Evolutionary conservation across 139 green algal species (phyloP), one percentile per base, ranked within the genome.

Genomic region (Picochlorum sp.): DNA sequence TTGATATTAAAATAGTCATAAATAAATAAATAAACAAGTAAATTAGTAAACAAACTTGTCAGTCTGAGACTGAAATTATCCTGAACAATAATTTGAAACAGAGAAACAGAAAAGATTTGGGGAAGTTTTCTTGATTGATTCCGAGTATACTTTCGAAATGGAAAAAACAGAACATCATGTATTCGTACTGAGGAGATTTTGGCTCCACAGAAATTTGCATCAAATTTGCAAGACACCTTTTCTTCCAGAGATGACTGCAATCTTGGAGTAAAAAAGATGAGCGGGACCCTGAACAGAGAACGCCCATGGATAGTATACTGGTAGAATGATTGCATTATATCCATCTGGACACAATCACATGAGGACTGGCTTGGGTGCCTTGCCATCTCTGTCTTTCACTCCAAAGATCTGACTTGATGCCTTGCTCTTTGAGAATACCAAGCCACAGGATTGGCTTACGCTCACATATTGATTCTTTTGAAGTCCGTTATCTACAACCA

Each of bases 321-420:
- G 28, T 54, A 23, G 10, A 11, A 54, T 54, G 15, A 8, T 11
- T 23, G 47, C 1, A 54, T 18, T 10, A 23, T 23, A 54, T 18
- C 16, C 47, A n/a, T 8, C 11, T 18, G 11, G 18, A 18, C 11
- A 54, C 47, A 54, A 18, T 54, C 47, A 54, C 47, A 54, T 20
- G 18, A 54, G 18, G 6, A 54, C 16, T 51, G 45, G 45, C 45
- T 51, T 54, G 15, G 47, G 47, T 54, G 15, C 47, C 47, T 54
- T 18, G 11, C 47, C 47, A 54, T 54, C 16, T 20, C 16, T 54
- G 18, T 54, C 47, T 54, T 54, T 54, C 47, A 54, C 15, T 13
- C 47, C 47, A 54, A 54, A 54, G 47, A 54, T 54, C n/a, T 54
- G 47, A 20, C 47, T 54, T n/a, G 47, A 54, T 54, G 47, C 47